Evolutionary conservation across 495 filamentous ascomycete species (phyloP), one percentile per base, ranked within the genome.

Genomic region (Hyaloscypha bicolor): DNA sequence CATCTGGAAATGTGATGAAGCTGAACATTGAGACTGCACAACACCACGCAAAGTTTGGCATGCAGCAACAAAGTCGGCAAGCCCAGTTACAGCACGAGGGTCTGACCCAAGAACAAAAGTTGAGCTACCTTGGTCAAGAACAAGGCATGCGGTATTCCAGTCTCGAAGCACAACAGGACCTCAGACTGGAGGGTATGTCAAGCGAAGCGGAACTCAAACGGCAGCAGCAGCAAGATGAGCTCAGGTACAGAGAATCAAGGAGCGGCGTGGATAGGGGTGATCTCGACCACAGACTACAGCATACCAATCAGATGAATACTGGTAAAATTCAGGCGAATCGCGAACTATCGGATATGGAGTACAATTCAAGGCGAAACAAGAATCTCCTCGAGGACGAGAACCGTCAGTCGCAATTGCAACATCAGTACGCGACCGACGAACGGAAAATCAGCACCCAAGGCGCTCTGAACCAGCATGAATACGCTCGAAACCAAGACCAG

Each of bases 91-190:
- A 29, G 12, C 31, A 11, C n/a, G 56, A 59, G 1, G 31, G 56
- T 59, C 22, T 29, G 56, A 31, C 56, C 22, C n/a, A 31, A n/a
- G 56, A 59, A 59, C 56, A 29, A 12, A 31, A 59, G 14, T 29
- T 59, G 32, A 31, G 56, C 9, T 59, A 59, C 31, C 29, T 59
- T 6, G 56, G 31, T 32, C 22, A 59, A 30, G 56, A 59, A 31
- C 56, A 59, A 32, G 56, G 56, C 31, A 31, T 59, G 56, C 56
- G 3, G n/a, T 59, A 59, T 3, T 29, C 19, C n/a, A n/a, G 56
- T 59, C 56, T 59, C 25, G 56, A 59, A 59, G 56, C 56, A 31
- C 56, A 59, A 31, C 56, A 59, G 56, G 32, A 59, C n/a, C 56
- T 59, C 12, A 59, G 56, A 59, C 31, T 59, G 14, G 56, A 33